Conservation (phyloP, 139 green algal species). For the Tetratostichococcus sp. region DNA sequence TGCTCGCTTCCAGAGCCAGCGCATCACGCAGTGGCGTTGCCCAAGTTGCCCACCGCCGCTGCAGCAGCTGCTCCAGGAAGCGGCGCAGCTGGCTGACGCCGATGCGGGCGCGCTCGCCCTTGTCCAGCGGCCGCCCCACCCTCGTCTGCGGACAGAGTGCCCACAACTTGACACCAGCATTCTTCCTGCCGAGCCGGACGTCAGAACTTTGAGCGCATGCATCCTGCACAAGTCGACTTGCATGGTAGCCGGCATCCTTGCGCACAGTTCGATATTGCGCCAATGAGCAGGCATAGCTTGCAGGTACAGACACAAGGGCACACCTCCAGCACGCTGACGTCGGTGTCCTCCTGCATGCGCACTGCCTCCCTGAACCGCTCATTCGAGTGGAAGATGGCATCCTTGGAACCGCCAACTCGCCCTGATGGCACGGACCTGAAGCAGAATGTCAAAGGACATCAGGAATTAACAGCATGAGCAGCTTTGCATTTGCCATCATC, state of each 20-base stretch:
- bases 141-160: too few relatives aligned
- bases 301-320: neutral
- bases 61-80: constrained; percentile 91
- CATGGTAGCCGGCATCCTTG: too few relatives aligned
- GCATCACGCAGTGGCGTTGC: too few relatives aligned
- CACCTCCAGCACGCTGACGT: constrained; percentile 61
- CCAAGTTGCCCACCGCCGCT: constrained; percentile 37
- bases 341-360: constrained; percentile 57
- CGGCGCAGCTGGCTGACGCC: constrained; percentile 79
- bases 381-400: constrained; percentile 80
- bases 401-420: constrained; percentile 70
- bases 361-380: constrained; percentile 89
- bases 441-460: neutral
- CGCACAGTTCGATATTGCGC: too few relatives aligned
- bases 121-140: constrained; percentile 53
- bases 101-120: constrained; percentile 66
- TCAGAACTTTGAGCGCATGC: too few relatives aligned
- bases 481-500: too few relatives aligned
- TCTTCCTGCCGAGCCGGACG: too few relatives aligned
- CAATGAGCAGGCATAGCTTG: constrained; percentile 44
- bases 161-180: too few relatives aligned
- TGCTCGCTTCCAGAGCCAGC: too few relatives aligned
- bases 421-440: constrained; percentile 84
- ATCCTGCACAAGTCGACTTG: too few relatives aligned
- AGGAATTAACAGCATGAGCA: too few relatives aligned